Evolutionary conservation across 2,329 filamentous ascomycete genomes (phyloP), one percentile per base, ranked within the genome.

Genomic region (Trichophyton schoenleinii): DNA sequence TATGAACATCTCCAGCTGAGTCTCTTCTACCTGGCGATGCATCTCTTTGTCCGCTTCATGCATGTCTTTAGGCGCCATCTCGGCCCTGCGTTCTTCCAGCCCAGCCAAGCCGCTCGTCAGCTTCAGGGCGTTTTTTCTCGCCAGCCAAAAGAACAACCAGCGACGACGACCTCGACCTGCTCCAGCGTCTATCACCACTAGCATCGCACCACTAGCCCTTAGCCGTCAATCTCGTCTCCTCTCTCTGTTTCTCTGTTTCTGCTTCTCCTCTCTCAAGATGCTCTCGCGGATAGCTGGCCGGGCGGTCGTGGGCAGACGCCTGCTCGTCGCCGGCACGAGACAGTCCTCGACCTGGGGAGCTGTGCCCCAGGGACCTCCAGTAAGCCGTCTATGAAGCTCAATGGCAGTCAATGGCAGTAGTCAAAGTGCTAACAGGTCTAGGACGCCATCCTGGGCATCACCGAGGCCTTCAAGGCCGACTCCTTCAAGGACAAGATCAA

Each of bases 381-480:
- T 94, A 84, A 78, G 88, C 83, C 46, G 1, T 7, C 31, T 2
- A 22, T 22, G 22, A 22, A 22, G 22, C 38, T 34, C 13, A n/a
- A 58, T 49, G 53, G 42, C 34, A 57, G 49, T 6, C 5, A 34
- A 13, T 57, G 2, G 25, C n/a, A 25, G 11, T 2, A 31, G 3
- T 3, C 4, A 15, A 11, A 28, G 36, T 20, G 41, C 41, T 44
- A 15, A 44, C n/a, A 2, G 41, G 5, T n/a, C 18, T 38, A 74
- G 71, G 73, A 75, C 69, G 77, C 77, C 34, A 79, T 79, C 67
- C 72, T 79, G 64, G 78, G 78, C 71, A 78, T 99, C 79, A 97
- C 94, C 66, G 94, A 99, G 80, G 94, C 94, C 64, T 99, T 94
- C 88, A 99, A 97, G 83, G 91, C 91, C 77, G 94, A 99, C 76